These are phyloP conservation scores for Andrographis paniculata DNA, from an alignment of 305 asterid species.

Conservation along the genomic window DNA sequence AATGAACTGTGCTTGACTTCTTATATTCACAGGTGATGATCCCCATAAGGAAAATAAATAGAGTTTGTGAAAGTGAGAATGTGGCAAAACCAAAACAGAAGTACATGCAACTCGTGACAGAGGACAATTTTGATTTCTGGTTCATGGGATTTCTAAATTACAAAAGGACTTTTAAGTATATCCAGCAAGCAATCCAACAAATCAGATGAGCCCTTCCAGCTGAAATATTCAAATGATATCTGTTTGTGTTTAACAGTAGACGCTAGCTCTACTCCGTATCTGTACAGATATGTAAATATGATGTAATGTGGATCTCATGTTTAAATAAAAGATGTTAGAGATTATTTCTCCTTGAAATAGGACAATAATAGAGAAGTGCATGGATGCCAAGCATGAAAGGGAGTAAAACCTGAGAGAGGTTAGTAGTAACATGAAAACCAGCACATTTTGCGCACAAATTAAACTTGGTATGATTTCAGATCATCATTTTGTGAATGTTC, in stretches of 20 bases:
- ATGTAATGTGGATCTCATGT: conserved; percentile 3
- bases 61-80: conserved; percentile 14
- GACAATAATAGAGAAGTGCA: no score
- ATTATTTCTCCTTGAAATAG: no score
- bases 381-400: no score
- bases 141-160: conserved; percentile 3
- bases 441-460: no score
- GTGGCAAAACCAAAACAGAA: conserved; percentile 12
- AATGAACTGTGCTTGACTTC: neutral
- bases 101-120: conserved; percentile 17
- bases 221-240: no score
- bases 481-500: neutral
- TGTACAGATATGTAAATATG: conserved; percentile 10
- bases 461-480: neutral
- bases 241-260: no score
- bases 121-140: conserved; percentile 20
- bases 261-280: conserved; percentile 2
- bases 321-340: neutral
- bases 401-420: no score
- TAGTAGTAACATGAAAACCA: no score
- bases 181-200: conserved; percentile 26
- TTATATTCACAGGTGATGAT: conserved; percentile 15
- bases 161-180: conserved; percentile 16
- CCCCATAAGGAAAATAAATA: conserved; percentile 10
- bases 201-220: conserved; percentile 13